These are phyloP conservation scores for Wallemia ichthyophaga DNA, from an alignment of 1,284 basidiomycete species.

Conservation along the genomic window DNA sequence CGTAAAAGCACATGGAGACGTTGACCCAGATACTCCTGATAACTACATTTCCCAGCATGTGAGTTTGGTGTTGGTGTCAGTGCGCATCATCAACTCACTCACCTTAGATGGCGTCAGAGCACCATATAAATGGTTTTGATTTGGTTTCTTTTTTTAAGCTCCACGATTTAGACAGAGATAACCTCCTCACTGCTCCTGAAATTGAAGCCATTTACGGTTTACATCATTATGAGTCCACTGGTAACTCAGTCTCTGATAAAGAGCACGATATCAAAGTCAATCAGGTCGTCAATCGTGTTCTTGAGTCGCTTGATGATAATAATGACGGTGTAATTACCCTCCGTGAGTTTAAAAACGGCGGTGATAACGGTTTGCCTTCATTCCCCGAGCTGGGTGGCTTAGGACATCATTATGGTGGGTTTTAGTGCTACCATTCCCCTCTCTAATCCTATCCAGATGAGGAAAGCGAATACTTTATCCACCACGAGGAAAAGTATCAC, in stretches of 20 bases:
- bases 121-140: not conserved
- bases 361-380: not conserved
- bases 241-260: not conserved
- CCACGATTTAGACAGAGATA: not conserved
- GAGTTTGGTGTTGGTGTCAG: not conserved
- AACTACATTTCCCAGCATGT: not conserved
- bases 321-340: not conserved
- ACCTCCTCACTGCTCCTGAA: not conserved
- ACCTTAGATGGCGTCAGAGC: not conserved
- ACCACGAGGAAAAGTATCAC: slow-evolving; percentile 51
- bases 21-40: not conserved
- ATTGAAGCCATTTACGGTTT: not conserved
- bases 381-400: not conserved
- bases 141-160: not conserved
- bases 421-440: not conserved
- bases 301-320: not conserved
- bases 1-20: not conserved
- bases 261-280: not conserved
- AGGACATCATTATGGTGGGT: not conserved
- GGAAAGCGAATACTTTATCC: not conserved
- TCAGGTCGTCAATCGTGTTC: not conserved
- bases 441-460: not conserved
- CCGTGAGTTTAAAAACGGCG: not conserved
- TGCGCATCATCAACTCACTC: too few relatives aligned
- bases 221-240: not conserved